Evolutionary conservation across 2,329 filamentous ascomycete species (phyloP).

Genomic region (Triangularia setosa): DNA sequence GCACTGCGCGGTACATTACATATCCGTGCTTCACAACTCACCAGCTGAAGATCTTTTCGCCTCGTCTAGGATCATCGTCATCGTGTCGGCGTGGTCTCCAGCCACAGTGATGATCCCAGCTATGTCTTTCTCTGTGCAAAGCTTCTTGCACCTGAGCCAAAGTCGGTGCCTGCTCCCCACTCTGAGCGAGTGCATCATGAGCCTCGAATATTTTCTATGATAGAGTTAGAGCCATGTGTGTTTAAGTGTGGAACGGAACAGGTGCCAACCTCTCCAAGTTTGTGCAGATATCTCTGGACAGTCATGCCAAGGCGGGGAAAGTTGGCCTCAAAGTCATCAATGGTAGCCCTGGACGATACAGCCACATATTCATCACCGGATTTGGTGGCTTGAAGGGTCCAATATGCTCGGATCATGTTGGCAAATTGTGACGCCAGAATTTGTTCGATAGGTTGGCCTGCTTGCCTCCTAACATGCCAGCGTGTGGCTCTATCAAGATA

Average conservation of each 20-base stretch:
- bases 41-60: slow-evolving; percentile 8
- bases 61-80: slow-evolving; percentile 2
- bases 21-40: background rate
- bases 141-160: background rate
- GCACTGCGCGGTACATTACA: background rate
- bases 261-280: slow-evolving; percentile 10
- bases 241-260: background rate
- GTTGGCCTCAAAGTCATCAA: slow-evolving; percentile 4
- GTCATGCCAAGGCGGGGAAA: slow-evolving; percentile 13
- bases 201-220: background rate
- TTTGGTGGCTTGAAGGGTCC: slow-evolving; percentile 9
- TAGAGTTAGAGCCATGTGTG: background rate
- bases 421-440: background rate
- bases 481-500: slow-evolving; percentile 13
- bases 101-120: background rate
- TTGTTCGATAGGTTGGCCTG: background rate
- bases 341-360: background rate
- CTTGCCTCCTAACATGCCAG: slow-evolving; percentile 3
- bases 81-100: slow-evolving; percentile 1
- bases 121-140: background rate
- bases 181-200: background rate
- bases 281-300: slow-evolving; percentile 3
- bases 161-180: background rate
- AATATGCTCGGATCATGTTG: slow-evolving; percentile 9
- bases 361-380: background rate